phyloP scores from a whole-genome alignment of 176 grass and related monocot genomes.

The Oryza nivara region DNA sequence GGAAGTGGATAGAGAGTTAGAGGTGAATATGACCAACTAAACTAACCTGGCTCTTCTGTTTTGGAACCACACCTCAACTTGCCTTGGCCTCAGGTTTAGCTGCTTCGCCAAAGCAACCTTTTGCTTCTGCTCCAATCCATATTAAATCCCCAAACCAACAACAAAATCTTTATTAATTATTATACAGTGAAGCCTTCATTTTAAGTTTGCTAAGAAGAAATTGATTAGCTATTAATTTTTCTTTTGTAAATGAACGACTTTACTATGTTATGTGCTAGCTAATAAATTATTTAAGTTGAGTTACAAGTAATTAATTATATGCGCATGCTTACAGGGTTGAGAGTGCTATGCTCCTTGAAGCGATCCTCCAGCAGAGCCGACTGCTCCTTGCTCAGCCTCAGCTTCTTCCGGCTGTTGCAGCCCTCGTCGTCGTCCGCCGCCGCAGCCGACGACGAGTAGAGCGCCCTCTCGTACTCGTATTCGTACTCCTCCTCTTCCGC shows the following conservation, averaged over 20 bases:
- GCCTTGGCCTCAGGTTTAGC: conserved; percentile 78
- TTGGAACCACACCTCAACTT: conserved; percentile 99
- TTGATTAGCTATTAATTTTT: too few relatives aligned
- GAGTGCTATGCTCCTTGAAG: conserved; percentile 82
- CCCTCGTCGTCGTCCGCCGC: conserved; percentile 48
- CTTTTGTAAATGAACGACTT: not conserved
- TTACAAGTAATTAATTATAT: not conserved
- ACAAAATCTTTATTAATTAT: not conserved
- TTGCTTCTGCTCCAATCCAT: conserved; percentile 62
- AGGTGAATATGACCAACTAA: conserved; percentile 41
- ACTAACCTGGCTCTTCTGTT: conserved; percentile 90
- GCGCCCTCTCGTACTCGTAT: conserved; percentile 20
- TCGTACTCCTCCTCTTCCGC: conserved; percentile 44
- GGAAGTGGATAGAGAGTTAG: conserved; percentile 35
- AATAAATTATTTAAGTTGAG: not conserved
- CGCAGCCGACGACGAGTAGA: conserved; percentile 34
- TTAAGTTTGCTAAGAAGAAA: too few relatives aligned
- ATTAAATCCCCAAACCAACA: not conserved
- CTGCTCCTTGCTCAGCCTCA: conserved; percentile 85
- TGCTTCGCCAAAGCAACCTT: conserved; percentile 74
- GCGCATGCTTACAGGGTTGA: conserved; percentile 61
- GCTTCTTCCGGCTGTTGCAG: conserved; percentile 72
- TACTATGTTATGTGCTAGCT: not conserved
- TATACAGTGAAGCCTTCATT: not conserved
- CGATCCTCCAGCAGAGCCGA: conserved; percentile 73